These are phyloP conservation scores for Plenodomus lindquistii DNA, from an alignment of 2,329 filamentous ascomycete species.

Conservation along the genomic window DNA sequence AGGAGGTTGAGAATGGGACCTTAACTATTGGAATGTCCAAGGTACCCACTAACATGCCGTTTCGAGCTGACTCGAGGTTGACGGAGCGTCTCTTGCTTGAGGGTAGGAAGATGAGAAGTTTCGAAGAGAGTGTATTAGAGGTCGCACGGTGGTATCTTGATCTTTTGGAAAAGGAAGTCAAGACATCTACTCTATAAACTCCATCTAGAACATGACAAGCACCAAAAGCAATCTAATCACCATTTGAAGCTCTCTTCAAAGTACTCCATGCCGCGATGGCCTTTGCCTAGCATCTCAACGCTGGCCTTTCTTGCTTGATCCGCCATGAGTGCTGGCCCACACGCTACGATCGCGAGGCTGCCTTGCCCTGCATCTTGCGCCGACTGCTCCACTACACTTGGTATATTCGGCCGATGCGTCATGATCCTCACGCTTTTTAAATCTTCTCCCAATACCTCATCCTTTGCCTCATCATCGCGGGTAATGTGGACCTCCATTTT, in stretches of 20 bases:
- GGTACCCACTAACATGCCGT: constrained; percentile 38
- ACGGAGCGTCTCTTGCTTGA: constrained; percentile 31
- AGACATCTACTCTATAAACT: not conserved
- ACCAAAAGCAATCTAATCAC: constrained; percentile 10
- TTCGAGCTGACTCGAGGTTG: constrained; percentile 29
- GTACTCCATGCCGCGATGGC: constrained; percentile 45
- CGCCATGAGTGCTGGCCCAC: constrained; percentile 52
- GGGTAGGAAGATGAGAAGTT: constrained; percentile 18
- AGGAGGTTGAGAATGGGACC: constrained; percentile 17
- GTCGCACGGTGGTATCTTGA: constrained; percentile 35
- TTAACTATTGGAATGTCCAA: constrained; percentile 31
- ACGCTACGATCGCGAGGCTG: constrained; percentile 48
- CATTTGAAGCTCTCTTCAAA: constrained; percentile 56
- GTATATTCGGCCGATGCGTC: constrained; percentile 46
- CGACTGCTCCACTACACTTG: constrained; percentile 36
- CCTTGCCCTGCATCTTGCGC: constrained; percentile 35
- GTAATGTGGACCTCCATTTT: constrained; percentile 33
- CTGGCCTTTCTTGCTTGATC: constrained; percentile 50
- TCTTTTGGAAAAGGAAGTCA: constrained; percentile 6
- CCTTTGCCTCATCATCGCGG: constrained; percentile 26
- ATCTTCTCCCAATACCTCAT: constrained; percentile 18
- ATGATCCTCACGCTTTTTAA: constrained; percentile 32
- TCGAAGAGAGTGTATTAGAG: constrained; percentile 31
- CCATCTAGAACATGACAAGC: not conserved
- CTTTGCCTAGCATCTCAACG: constrained; percentile 36